Percentiles rank a stretch among this genome's conserved stretches.
Conservation (phyloP, 129 eudicot species). For the Deinandra increscens region DNA sequence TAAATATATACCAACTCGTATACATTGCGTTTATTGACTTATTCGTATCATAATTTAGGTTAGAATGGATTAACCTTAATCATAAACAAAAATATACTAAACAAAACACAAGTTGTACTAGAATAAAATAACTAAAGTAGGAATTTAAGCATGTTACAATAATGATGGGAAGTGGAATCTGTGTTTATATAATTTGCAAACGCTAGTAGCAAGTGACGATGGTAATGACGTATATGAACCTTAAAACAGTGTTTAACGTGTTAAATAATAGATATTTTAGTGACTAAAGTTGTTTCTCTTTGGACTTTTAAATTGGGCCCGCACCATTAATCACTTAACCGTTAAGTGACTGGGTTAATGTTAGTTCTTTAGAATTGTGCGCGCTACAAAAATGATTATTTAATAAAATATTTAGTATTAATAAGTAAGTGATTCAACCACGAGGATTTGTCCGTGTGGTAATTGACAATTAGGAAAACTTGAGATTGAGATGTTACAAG, state of each 20-base stretch:
- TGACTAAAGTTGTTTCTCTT: conserved; percentile 30
- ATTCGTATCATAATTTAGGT: neutral
- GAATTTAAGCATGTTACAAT: conserved; percentile 27
- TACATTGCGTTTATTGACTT: too few relatives aligned
- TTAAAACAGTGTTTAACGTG: conserved; percentile 19
- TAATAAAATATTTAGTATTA: too few relatives aligned
- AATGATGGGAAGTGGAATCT: conserved; percentile 33
- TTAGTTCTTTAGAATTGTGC: neutral
- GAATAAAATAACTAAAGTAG: conserved; percentile 12
- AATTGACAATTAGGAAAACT: too few relatives aligned
- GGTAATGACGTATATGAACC: conserved; percentile 30
- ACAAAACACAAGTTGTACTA: neutral
- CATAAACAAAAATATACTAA: neutral
- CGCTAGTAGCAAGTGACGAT: conserved; percentile 32
- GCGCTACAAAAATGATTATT: neutral
- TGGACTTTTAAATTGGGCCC: conserved; percentile 12
- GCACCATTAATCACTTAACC: conserved; percentile 8
- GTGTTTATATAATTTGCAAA: conserved; percentile 3
- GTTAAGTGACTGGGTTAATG: conserved; percentile 1
- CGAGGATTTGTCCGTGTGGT: too few relatives aligned
- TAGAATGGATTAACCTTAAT: neutral
- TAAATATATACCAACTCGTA: neutral
- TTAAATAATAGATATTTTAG: neutral
- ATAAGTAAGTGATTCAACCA: too few relatives aligned
- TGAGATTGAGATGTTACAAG: too few relatives aligned